Base-by-base conservation (phyloP, 345 rosid species). In the Moricandia moricandioides region DNA sequence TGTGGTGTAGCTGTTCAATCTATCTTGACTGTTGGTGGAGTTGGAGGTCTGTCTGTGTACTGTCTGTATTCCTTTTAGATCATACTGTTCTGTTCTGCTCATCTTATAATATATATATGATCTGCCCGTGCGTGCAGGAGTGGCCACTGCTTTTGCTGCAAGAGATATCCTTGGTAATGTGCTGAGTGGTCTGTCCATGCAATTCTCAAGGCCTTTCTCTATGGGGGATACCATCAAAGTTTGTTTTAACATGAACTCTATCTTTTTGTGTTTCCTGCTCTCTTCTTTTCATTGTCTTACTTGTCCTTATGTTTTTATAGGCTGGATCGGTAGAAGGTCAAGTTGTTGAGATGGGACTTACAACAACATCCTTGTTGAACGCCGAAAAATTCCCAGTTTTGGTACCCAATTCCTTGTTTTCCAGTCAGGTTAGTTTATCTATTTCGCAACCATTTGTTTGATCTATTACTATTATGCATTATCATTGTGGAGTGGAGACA, bases 131-230 rank as follows among this genome's bases (percentile, higher is more conserved):
- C 24, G 52, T 16, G 60, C 85, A 95, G 97, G 99, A 63, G 99
- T 95, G 61, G 99, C 97, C 51, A 95, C 99, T 78, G 97, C 97
- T 76, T 91, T 95, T 86, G 97, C 99, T 83, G 87, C 96, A 8
- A 88, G 79, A 81, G 97, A 95, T 34, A 55, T 92, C 71, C 97
- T 95, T 71, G 97, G 99, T 49, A 95, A 95, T 82, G 88, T 95
- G 75, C 88, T 95, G 51, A 90, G 92, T 82, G 99, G 99, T 26
- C 81, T 90, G 70, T 90, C 93, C 14, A 87, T 95, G 86, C 96
- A 90, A 74, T 90, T 92, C 69, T 88, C 92, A 4, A 86, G 77
- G 79, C 99, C 99, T 6, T 95, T 94, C 83, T 88, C 96, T 2
- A 78, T 95, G 70, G 99, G 99, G 70, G 99, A 95, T 84, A 90